phyloP scores from a whole-genome alignment of 352 stramenopile genomes.

The Phytophthora boehmeriae region DNA sequence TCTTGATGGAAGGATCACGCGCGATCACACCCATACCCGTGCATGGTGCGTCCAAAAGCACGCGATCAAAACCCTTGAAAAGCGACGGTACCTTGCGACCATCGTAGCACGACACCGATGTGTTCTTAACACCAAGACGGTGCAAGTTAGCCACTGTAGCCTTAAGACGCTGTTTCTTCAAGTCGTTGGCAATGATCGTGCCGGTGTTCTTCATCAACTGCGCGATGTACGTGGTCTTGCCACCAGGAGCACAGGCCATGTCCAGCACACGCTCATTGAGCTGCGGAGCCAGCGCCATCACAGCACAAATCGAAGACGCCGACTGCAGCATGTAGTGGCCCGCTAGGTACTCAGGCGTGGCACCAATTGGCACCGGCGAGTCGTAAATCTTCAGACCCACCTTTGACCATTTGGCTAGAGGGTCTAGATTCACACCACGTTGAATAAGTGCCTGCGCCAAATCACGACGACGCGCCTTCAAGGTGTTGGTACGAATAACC shows the following conservation, averaged over 20 bases:
- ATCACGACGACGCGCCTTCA: constrained; percentile 99
- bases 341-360: constrained; percentile 99
- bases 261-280: constrained; percentile 98
- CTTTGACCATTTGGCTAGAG: constrained; percentile 98
- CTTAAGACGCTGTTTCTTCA: constrained; percentile 97
- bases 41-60: constrained; percentile 99
- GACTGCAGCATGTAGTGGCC: constrained; percentile 99
- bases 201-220: constrained; percentile 99
- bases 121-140: constrained; percentile 98
- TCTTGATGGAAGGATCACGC: constrained; percentile 98
- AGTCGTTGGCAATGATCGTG: constrained; percentile 98
- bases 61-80: constrained; percentile 97
- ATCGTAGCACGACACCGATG: constrained; percentile 97
- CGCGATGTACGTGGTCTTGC: constrained; percentile 99
- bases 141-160: constrained; percentile 99
- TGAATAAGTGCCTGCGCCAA: constrained; percentile 98
- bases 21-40: constrained; percentile 98
- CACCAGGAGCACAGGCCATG: constrained; percentile 98
- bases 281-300: constrained; percentile 97
- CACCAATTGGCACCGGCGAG: constrained; percentile 97
- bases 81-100: constrained; percentile 93
- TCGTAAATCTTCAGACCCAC: constrained; percentile 99
- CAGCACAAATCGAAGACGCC: constrained; percentile 98
- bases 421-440: constrained; percentile 98
- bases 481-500: constrained; percentile 99